Evolutionary conservation across 2,329 filamentous ascomycete genomes (phyloP).

Genomic region (Calonectria naviculata): DNA sequence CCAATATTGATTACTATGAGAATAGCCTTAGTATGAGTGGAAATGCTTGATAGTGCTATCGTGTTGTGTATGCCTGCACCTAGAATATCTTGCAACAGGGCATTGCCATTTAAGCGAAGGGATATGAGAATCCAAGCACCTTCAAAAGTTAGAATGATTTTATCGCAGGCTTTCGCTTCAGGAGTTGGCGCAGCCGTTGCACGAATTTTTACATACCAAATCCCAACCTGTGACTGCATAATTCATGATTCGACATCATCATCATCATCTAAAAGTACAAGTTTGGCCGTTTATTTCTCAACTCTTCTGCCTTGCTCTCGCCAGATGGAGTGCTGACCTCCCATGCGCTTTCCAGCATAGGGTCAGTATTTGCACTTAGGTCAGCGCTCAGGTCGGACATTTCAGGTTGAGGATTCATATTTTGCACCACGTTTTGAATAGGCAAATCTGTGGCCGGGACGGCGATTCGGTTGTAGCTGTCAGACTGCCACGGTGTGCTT

Average conservation of each 20-base stretch:
- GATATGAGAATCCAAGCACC: neutral
- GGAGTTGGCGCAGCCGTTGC: neutral
- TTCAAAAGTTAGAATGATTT: neutral
- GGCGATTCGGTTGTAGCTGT: neutral
- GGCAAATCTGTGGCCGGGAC: neutral
- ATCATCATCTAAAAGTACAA: slow-evolving; percentile 32
- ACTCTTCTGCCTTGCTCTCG: slow-evolving; percentile 29
- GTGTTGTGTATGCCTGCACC: neutral
- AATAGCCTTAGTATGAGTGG: too few relatives aligned
- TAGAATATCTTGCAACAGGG: neutral
- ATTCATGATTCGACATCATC: neutral
- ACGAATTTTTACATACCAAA: neutral
- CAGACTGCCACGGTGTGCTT: neutral
- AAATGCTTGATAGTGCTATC: too few relatives aligned
- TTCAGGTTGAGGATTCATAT: neutral
- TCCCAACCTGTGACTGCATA: neutral
- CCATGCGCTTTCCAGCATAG: slow-evolving; percentile 18
- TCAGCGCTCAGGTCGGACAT: neutral
- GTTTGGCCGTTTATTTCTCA: slow-evolving; percentile 28
- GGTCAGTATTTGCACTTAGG: neutral
- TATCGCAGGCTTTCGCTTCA: neutral
- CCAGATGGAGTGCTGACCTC: neutral
- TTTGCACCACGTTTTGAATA: neutral
- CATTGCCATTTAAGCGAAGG: too few relatives aligned
- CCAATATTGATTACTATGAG: too few relatives aligned